A percentile compares a stretch with the other conserved stretches of the same genome.
phyloP scores from a whole-genome alignment of 75 land plant species.

The Pinus albicaulis region DNA sequence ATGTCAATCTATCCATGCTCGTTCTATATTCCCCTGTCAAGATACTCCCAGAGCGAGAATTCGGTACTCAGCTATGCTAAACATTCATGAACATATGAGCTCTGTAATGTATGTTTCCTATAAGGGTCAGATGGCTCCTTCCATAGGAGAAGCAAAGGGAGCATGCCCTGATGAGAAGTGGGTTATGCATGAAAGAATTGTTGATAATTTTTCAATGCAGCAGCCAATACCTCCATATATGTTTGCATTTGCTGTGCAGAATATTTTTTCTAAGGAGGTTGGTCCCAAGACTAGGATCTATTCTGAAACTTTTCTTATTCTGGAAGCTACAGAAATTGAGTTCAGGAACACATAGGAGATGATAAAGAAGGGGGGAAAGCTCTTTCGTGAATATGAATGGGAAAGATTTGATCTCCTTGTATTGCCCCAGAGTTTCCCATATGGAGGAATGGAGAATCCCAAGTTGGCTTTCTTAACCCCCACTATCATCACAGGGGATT shows the following conservation, averaged over 20 bases:
- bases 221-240: slow-evolving; percentile 85
- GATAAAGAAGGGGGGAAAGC: slow-evolving; percentile 66
- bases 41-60: slow-evolving; percentile 84
- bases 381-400: slow-evolving; percentile 89
- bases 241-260: slow-evolving; percentile 87
- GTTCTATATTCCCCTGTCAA: slow-evolving; percentile 95
- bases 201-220: slow-evolving; percentile 78
- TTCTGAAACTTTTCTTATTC: slow-evolving; percentile 44
- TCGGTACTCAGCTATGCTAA: slow-evolving; percentile 52
- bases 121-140: slow-evolving; percentile 31
- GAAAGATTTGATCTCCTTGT: slow-evolving; percentile 85
- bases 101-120: slow-evolving; percentile 81
- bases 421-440: slow-evolving; percentile 87
- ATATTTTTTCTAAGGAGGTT: slow-evolving; percentile 50
- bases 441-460: slow-evolving; percentile 98
- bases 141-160: slow-evolving; percentile 12
- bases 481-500: slow-evolving; percentile 80
- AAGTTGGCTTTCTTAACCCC: slow-evolving; percentile 92
- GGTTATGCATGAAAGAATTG: slow-evolving; percentile 50
- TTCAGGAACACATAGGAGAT: slow-evolving; percentile 72
- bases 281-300: slow-evolving; percentile 80
- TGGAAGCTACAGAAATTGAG: slow-evolving; percentile 73
- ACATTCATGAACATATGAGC: slow-evolving; percentile 53
- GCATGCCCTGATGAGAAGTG: slow-evolving; percentile 20
- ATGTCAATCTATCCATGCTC: slow-evolving; percentile 87